Evolutionary conservation across 1,284 basidiomycete species (phyloP).

Genomic region (Trichosporon asahii): DNA sequence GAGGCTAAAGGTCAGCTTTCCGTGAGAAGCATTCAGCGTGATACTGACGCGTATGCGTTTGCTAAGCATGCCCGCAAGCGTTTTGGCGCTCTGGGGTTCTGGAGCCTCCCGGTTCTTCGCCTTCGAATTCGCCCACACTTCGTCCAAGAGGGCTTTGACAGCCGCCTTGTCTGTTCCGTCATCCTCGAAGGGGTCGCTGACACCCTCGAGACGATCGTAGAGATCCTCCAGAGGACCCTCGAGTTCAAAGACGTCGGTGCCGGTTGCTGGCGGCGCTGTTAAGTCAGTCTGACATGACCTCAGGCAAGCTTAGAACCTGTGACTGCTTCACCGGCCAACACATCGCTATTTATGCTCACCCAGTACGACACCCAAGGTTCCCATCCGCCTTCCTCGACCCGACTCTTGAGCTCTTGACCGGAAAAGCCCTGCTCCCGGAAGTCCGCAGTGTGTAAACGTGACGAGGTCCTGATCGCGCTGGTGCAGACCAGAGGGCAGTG

Average conservation of each 20-base stretch:
- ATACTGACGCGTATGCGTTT: not conserved
- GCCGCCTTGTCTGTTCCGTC: slow-evolving; percentile 7
- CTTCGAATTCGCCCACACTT: slow-evolving; percentile 20
- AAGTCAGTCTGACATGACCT: not conserved
- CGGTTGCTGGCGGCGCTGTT: not conserved
- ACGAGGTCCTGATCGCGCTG: slow-evolving; percentile 35
- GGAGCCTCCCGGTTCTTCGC: slow-evolving; percentile 10
- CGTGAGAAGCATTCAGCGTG: not conserved
- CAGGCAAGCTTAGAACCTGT: not conserved
- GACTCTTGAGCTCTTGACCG: slow-evolving; percentile 28
- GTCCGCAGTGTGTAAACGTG: slow-evolving; percentile 31
- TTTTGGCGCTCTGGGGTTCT: slow-evolving; percentile 11
- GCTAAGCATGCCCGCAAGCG: slow-evolving; percentile 7
- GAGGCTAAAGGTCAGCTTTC: slow-evolving; percentile 20
- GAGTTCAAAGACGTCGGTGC: slow-evolving; percentile 28
- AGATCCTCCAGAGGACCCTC: slow-evolving; percentile 27
- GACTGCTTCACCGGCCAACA: too few relatives aligned
- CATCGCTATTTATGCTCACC: slow-evolving; percentile 23
- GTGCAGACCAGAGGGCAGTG: slow-evolving; percentile 45
- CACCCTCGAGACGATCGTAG: slow-evolving; percentile 35
- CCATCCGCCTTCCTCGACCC: slow-evolving; percentile 43
- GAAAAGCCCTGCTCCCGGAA: slow-evolving; percentile 39
- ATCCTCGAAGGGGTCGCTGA: slow-evolving; percentile 21
- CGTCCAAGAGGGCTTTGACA: slow-evolving; percentile 19
- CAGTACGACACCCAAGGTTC: slow-evolving; percentile 41